These are phyloP conservation scores for Rhazya stricta DNA, from an alignment of 257 asterid genomes.

Conservation along the genomic window DNA sequence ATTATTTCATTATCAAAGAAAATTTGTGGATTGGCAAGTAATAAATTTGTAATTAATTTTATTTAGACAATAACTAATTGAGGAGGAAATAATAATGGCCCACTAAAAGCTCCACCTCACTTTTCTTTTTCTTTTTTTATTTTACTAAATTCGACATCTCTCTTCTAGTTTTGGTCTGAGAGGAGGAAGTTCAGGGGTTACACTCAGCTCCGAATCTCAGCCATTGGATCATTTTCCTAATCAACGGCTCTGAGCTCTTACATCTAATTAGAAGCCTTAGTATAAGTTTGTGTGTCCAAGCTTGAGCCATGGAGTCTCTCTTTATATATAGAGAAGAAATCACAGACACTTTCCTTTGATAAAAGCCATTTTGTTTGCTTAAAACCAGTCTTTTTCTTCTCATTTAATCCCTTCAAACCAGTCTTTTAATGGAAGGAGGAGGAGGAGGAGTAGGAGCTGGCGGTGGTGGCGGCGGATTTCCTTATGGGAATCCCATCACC, in stretches of 20 bases:
- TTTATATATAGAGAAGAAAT: constrained; percentile 9
- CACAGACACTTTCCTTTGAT: constrained; percentile 19
- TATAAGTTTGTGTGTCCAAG: constrained; percentile 22
- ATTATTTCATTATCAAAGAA: not conserved
- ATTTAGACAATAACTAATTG: constrained; percentile 10
- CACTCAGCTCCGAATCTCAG: constrained; percentile 17
- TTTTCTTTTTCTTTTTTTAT: too few species aligned
- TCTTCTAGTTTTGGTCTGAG: constrained; percentile 24
- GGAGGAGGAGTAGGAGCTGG: constrained; percentile 3
- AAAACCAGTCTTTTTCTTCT: constrained; percentile 21
- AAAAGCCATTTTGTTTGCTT: constrained; percentile 27
- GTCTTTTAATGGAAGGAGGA: constrained; percentile 41
- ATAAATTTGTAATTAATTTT: constrained; percentile 5
- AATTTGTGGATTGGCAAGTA: not conserved
- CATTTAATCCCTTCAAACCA: constrained; percentile 21
- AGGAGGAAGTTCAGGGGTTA: constrained; percentile 32
- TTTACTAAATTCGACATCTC: too few species aligned
- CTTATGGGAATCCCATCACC: constrained; percentile 15
- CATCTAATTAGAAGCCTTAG: constrained; percentile 26
- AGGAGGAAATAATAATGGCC: constrained; percentile 24
- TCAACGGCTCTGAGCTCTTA: constrained; percentile 40
- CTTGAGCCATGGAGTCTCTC: constrained; percentile 1
- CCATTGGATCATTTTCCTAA: constrained; percentile 45
- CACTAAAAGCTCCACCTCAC: constrained; percentile 35
- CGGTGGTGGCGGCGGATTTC: constrained; percentile 10